Base-by-base conservation (phyloP, 768 basidiomycete species). In the Tricholoma terreum region DNA sequence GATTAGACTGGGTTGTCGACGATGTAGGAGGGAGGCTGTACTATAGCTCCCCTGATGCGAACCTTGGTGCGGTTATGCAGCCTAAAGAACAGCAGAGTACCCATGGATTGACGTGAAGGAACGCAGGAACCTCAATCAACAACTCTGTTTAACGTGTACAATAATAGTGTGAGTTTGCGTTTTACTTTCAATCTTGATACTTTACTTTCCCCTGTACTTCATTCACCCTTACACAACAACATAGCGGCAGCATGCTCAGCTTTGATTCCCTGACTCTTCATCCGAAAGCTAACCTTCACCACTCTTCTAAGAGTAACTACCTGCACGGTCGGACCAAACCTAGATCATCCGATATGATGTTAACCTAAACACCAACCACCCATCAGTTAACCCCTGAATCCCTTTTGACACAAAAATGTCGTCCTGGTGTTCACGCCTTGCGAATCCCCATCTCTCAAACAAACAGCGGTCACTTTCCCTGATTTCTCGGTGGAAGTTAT, bases 1-100 rank as follows among this genome's bases (percentile, higher is more conserved):
- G 95, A 36, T 80, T 98, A 27, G 86, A 95, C 69, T 98, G 96
- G 96, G 83, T 93, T 22, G 92, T 97, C 15, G 80, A 83, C 35
- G 92, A 97, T 62, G 87, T 98, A 52, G 94, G 92, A 4, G 81
- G 83, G 42, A 81, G 95, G 63, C 75, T 98, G 31, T 97, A 98
- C 71, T 97, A 92, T 75, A 84, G 83, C 67, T 80, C 85, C 38
- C 71, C 73, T 21, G 67, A 68, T 50, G 55, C 54, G 46, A 15
- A 48, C 19, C 46, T 55, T 33, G 21, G 50, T 11, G 9, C 11
- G 24, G 45, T 27, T 36, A 52, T 48, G 35, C 56, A 55, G 35
- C 17, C 15, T 2, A 48, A 36, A 49, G 54, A 30, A 33, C 54
- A 24, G 45, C 21, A 31, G 30, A 12, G 38, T 43, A 30, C 40